Conservation (phyloP, 2,329 filamentous ascomycete species). For the Xylariaceae sp. region DNA sequence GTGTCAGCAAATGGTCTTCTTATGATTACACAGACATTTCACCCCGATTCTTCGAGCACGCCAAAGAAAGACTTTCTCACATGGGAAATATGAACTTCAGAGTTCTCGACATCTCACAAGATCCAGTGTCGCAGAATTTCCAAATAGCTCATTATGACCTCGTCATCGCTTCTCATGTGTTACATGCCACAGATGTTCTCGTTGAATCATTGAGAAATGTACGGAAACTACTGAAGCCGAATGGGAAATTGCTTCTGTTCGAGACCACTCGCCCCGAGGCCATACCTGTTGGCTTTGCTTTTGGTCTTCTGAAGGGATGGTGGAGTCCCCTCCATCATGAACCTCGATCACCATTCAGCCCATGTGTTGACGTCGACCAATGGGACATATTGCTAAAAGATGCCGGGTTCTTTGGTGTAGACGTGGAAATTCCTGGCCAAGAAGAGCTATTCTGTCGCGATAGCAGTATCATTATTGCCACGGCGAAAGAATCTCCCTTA, state of each 20-base stretch:
- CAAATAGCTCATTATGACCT: constrained; percentile 1
- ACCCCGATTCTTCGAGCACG: constrained; percentile 4
- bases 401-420: constrained; percentile 6
- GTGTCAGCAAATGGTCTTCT: too few species aligned
- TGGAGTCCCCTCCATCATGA: constrained; percentile 4
- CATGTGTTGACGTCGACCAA: constrained; percentile 1
- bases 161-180: constrained; percentile 7
- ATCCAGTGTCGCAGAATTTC: constrained; percentile 1
- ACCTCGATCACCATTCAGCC: background rate
- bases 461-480: constrained; percentile 9
- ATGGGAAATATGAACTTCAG: constrained; percentile 3
- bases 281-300: constrained; percentile 4
- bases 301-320: constrained; percentile 6
- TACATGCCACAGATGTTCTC: constrained; percentile 6
- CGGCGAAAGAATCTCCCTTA: too few species aligned
- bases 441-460: background rate
- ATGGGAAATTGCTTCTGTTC: constrained; percentile 3
- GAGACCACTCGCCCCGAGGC: constrained; percentile 3
- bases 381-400: background rate
- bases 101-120: constrained; percentile 3
- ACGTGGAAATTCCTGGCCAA: constrained; percentile 5
- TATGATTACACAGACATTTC: constrained; percentile 13
- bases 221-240: constrained; percentile 2
- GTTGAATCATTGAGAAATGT: constrained; percentile 1
- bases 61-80: background rate